Evolutionary conservation across 192 early-diverging fungal species (phyloP).

Genomic region (Endogone sp.): DNA sequence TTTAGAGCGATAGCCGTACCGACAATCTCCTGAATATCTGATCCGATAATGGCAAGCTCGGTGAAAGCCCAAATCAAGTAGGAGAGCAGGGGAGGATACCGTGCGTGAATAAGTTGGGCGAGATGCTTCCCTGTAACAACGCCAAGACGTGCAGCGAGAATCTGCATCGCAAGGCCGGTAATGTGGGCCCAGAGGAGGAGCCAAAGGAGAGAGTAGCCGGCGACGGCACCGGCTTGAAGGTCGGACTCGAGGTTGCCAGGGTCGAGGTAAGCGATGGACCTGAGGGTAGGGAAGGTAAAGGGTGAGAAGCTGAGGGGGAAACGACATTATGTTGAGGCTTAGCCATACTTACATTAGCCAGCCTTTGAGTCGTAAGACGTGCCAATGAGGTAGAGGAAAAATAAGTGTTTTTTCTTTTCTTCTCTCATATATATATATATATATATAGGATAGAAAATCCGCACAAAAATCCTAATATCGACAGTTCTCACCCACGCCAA

Average conservation of each 20-base stretch:
- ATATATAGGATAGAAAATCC: too few relatives aligned
- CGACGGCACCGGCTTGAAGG: slow-evolving; percentile 64
- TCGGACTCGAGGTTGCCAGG: slow-evolving; percentile 70
- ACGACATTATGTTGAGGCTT: slow-evolving; percentile 5
- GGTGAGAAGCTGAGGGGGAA: neutral
- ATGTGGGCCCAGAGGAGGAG: slow-evolving; percentile 59
- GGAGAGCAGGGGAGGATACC: slow-evolving; percentile 44
- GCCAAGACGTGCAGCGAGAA: slow-evolving; percentile 54
- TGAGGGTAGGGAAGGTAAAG: slow-evolving; percentile 6
- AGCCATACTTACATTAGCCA: slow-evolving; percentile 26
- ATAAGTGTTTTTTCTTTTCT: slow-evolving; percentile 3
- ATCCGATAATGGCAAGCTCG: slow-evolving; percentile 65
- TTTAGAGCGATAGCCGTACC: slow-evolving; percentile 87
- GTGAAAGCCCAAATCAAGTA: slow-evolving; percentile 55
- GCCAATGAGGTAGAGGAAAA: neutral
- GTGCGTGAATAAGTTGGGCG: slow-evolving; percentile 43
- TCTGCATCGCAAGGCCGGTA: slow-evolving; percentile 59
- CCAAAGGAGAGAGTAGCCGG: slow-evolving; percentile 65
- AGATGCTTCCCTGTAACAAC: slow-evolving; percentile 63
- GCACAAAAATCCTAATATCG: too few relatives aligned
- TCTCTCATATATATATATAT: too few relatives aligned
- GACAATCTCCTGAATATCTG: slow-evolving; percentile 78
- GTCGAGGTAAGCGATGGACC: slow-evolving; percentile 65
- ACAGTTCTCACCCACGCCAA: too few relatives aligned
- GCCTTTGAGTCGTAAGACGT: slow-evolving; percentile 6